Percentiles rank a stretch among this genome's conserved stretches.
Conservation (phyloP, 2,329 filamentous ascomycete species). For the Alternaria arborescens region DNA sequence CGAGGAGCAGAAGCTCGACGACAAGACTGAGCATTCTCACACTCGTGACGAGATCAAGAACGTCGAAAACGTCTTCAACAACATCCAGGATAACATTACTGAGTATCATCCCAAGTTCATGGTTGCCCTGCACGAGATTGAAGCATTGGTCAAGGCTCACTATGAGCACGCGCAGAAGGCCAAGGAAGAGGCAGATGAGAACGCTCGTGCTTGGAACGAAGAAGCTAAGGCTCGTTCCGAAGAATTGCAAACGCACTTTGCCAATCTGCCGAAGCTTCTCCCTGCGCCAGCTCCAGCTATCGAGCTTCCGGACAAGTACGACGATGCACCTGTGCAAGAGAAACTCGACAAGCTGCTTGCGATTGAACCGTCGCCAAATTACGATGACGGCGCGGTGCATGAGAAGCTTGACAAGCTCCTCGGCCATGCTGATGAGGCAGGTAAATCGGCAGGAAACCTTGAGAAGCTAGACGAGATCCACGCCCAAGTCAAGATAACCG, state of each 20-base stretch:
- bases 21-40: constrained; percentile 80
- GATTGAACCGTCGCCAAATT: constrained; percentile 26
- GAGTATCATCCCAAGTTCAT: constrained; percentile 91
- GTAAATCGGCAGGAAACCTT: constrained; percentile 76
- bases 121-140: constrained; percentile 84
- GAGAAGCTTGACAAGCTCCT: constrained; percentile 66
- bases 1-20: constrained; percentile 78
- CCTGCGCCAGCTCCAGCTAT: constrained; percentile 59
- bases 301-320: constrained; percentile 54
- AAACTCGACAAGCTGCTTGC: constrained; percentile 65
- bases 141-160: constrained; percentile 82
- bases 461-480: constrained; percentile 89
- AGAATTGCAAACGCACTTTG: constrained; percentile 53
- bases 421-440: constrained; percentile 67
- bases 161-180: constrained; percentile 82
- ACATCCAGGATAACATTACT: constrained; percentile 77
- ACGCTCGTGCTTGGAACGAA: constrained; percentile 53
- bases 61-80: constrained; percentile 75
- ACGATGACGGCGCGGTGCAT: constrained; percentile 62
- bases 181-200: constrained; percentile 55
- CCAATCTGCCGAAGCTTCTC: constrained; percentile 55
- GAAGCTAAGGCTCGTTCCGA: constrained; percentile 55
- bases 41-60: constrained; percentile 84
- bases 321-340: constrained; percentile 67
- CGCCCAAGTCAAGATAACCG: constrained; percentile 83